Evolutionary conservation across 108 stramenopile species (phyloP).

Genomic region (Pinguiococcus pyrenoidosus): DNA sequence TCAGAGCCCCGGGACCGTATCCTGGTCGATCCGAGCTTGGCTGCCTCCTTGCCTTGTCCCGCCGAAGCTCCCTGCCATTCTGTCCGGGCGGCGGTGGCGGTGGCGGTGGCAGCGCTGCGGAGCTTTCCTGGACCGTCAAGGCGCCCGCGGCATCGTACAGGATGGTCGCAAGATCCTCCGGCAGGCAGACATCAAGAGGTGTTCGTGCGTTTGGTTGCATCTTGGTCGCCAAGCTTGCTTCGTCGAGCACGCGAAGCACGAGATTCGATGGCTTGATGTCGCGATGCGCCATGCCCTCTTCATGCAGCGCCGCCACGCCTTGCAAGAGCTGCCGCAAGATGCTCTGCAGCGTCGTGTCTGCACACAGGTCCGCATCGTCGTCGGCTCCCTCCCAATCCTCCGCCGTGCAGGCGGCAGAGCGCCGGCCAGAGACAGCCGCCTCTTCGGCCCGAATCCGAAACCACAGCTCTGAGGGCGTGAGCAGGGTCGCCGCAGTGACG

Average conservation of each 20-base stretch:
- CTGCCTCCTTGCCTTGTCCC: not conserved
- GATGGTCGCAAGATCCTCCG: no score
- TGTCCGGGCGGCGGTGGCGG: not conserved
- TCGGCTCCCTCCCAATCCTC: not conserved
- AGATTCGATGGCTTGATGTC: constrained; percentile 37
- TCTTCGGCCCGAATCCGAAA: constrained; percentile 18
- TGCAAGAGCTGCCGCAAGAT: constrained; percentile 17
- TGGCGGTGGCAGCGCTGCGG: not conserved
- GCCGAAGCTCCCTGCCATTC: not conserved
- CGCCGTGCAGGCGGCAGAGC: not conserved
- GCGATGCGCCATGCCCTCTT: constrained; percentile 18
- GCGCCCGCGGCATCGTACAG: no score
- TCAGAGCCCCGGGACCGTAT: not conserved
- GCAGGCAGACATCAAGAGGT: no score
- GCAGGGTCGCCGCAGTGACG: not conserved
- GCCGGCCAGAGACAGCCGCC: constrained; percentile 1
- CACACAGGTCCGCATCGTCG: not conserved
- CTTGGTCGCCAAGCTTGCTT: no score
- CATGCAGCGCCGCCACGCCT: constrained; percentile 19
- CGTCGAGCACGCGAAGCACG: constrained; percentile 2
- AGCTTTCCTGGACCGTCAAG: not conserved
- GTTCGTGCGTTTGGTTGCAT: no score
- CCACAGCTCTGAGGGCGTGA: constrained; percentile 20
- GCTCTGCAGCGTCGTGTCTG: constrained; percentile 6
- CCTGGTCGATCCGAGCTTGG: not conserved